Evolutionary conservation across 164 flowering plant genomes (phyloP), one percentile per base, ranked within the genome.

Genomic region (Magnolia sinica): DNA sequence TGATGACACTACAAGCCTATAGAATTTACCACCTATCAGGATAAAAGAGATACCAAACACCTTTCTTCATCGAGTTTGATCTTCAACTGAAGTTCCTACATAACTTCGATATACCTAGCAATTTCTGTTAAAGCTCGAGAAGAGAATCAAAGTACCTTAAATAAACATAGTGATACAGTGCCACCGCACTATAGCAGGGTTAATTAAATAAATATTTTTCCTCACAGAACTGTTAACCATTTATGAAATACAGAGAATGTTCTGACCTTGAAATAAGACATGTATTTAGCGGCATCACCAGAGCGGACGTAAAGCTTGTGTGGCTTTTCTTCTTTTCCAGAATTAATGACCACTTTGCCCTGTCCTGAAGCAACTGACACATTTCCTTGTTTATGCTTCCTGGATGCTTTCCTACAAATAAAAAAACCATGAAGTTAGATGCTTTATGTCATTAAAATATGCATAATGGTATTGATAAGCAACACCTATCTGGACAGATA

Each of bases 261-360:
- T 20, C 86, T 65, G 52, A 92, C 97, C 95, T 90, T 92, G 75
- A 92, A 14, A 81, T 87, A 91, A 24, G 98, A 90, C 98, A 92
- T 93, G 72, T 90, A 93, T 79, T 87, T 88, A 65, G 90, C 81
- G 76, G 88, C 90, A 79, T 90, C 93, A 77, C 75, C 78, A 71
- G 76, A 83, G 68, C 79, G 80, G 68, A 81, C 76, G 75, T 77
- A 84, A 68, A 69, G 82, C 80, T 81, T 87, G 8, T 75, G 88
- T 31, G 82, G 68, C 69, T 80, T 87, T 74, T 89, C 88, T 74
- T 84, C 87, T 74, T 82, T 89, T 27, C 67, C 78, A 7, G 76
- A 58, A 79, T 70, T 82, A 51, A 76, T 63, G 68, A 68, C 79
- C 65, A 55, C 79, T 72, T 82, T 84, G 20, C 49, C 74, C 71